These are phyloP conservation scores for Phytopythium delawarense DNA, from an alignment of 352 stramenopile species.

Conservation along the genomic window DNA sequence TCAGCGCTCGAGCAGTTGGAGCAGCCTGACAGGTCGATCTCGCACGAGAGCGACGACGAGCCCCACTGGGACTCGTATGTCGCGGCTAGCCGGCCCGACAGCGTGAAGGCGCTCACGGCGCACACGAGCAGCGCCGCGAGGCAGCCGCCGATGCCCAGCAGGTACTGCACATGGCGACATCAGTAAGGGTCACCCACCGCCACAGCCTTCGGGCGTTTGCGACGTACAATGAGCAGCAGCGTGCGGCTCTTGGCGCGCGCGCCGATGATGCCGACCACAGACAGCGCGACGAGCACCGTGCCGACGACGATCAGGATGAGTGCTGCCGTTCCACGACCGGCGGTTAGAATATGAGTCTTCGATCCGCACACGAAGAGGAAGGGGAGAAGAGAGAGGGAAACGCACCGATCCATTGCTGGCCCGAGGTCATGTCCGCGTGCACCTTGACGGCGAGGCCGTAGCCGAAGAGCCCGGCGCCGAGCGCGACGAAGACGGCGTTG, in stretches of 20 bases:
- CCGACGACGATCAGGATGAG: slow-evolving; percentile 71
- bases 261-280: slow-evolving; percentile 63
- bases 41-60: slow-evolving; percentile 51
- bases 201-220: too few relatives aligned
- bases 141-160: slow-evolving; percentile 57
- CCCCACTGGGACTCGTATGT: slow-evolving; percentile 44
- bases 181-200: not conserved
- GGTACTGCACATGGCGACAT: slow-evolving; percentile 39
- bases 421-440: slow-evolving; percentile 59
- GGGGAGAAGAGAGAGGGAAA: not conserved
- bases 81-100: slow-evolving; percentile 50
- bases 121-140: slow-evolving; percentile 60
- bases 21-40: slow-evolving; percentile 60
- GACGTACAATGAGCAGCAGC: slow-evolving; percentile 71
- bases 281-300: slow-evolving; percentile 58
- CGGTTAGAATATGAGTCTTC: not conserved
- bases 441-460: slow-evolving; percentile 56
- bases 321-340: slow-evolving; percentile 17
- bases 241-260: slow-evolving; percentile 68
- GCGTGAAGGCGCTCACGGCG: slow-evolving; percentile 58
- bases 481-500: slow-evolving; percentile 63
- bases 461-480: slow-evolving; percentile 52
- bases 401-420: slow-evolving; percentile 74
- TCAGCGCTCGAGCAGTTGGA: slow-evolving; percentile 61
- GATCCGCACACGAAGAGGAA: not conserved